Evolutionary conservation across 768 basidiomycete species (phyloP), one percentile per base, ranked within the genome.

Genomic region (Rhodotorula babjevae): DNA sequence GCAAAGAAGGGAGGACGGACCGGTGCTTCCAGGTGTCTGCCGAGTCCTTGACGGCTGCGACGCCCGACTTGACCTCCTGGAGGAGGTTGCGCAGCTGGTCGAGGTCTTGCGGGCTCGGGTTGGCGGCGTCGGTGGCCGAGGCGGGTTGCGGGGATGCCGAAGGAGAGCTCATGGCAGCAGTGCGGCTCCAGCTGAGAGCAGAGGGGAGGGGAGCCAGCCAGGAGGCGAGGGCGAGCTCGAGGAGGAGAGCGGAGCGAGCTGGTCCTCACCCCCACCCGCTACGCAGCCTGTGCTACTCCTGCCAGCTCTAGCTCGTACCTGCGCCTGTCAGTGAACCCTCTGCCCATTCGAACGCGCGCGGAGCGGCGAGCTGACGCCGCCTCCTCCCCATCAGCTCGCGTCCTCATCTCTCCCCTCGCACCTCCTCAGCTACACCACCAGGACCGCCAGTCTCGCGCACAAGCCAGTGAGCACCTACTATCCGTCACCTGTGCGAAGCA

Each of bases 11-110:
- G 21, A 23, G 46, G 4, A 42, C 63, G 12, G 7, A 61, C 71
- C 61, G 40, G 14, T 71, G 42, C 49, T 69, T 69, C 70, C 70
- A 75, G 0, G 50, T 49, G 27, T 65, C 21, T 4, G 71, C 68
- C 2, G 65, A 58, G 12, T 69, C 52, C 31, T 56, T 57, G 5
- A 72, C 68, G 31, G 60, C 42, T 3, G 44, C 23, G 19, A 71
- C 67, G 12, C 70, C 74, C 8, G n/a, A 29, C 29, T 53, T 53
- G 58, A 75, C 49, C 31, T 72, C 68, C 1, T 33, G 33, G 5
- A 75, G 62, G 33, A 72, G 71, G 12, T 67, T 46, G 27, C 65
- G 65, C 31, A 75, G 55, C 27, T 64, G 50, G 52, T 42, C 63
- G 33, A 73, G 67, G 19, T 73, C 63, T 1, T 53, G 23, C 2